Base-by-base conservation (phyloP, 164 flowering plant species). In the Buxus sempervirens region DNA sequence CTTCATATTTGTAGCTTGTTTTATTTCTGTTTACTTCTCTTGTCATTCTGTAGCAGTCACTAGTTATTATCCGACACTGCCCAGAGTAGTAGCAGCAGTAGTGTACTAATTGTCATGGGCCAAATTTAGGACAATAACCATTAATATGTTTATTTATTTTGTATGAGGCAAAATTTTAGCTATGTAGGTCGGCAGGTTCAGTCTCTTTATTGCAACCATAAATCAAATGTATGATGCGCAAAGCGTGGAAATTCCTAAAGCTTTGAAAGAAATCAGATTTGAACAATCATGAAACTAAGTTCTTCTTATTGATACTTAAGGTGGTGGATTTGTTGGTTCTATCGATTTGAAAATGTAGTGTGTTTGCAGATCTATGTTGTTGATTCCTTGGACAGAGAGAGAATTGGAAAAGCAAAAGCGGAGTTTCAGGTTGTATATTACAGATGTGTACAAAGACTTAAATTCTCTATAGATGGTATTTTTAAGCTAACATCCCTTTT, bases 341-440 rank as follows among this genome's bases (percentile, higher is more conserved):
- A 15, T 54, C 23, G 13, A 32, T 66, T 36, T 42, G 32, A 41
- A 62, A 36, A 15, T 64, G 36, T 49, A 58, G 42, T 65, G 25
- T 75, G 15, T 70, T 8, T 76, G 75, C 87, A 93, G 99, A 96
- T 96, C 71, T 96, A 96, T 81, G 99, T 96, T 73, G 99, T 96
- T 68, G 99, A 96, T 84, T 92, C 98, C 66, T 76, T 96, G 86
- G 99, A 96, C 75, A 81, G 98, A 54, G 99, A 96, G 78, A 90
- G 99, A 78, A 91, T 96, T 69, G 87, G 89, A 53, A 88, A 81
- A 82, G 99, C 99, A 60, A 93, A 84, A 72, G 83, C 79, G 48
- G 98, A 93, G 76, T 91, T 96, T 81, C 99, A 95, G 98, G 99
- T 95, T 57, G 19, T 62, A n/a, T 53, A 45, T 65, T 59, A 21